Evolutionary conservation across 192 early-diverging fungal genomes (phyloP).

Genomic region (Spizellomyces punctatus): DNA sequence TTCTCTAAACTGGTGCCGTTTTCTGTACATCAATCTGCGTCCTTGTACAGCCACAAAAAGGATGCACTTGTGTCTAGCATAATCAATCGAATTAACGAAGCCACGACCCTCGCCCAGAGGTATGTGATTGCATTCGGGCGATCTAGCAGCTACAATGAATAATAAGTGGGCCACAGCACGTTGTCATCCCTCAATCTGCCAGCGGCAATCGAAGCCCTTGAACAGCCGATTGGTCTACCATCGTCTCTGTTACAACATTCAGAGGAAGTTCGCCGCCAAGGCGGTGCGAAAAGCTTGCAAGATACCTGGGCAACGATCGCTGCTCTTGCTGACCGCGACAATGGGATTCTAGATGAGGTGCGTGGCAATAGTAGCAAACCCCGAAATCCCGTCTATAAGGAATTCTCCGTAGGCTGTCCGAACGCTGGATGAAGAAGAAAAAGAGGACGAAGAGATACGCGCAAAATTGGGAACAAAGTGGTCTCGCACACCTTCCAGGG

Average conservation of each 20-base stretch:
- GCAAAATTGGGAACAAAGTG: conserved; percentile 59
- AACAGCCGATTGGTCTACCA: conserved; percentile 78
- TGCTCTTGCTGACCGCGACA: conserved; percentile 52
- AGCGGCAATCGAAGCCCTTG: conserved; percentile 68
- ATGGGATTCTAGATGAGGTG: conserved; percentile 67
- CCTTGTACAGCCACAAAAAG: conserved; percentile 82
- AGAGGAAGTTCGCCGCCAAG: conserved; percentile 72
- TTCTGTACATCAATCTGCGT: conserved; percentile 87
- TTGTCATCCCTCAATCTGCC: conserved; percentile 73
- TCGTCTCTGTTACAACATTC: conserved; percentile 68
- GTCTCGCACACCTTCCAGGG: conserved; percentile 55
- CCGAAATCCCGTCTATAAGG: neutral
- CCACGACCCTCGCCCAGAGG: conserved; percentile 51
- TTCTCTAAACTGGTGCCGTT: conserved; percentile 87
- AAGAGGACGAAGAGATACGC: conserved; percentile 68
- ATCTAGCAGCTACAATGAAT: too few species aligned
- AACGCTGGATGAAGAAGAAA: conserved; percentile 68
- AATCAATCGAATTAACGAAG: conserved; percentile 64
- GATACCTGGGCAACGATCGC: conserved; percentile 67
- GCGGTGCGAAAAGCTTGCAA: conserved; percentile 67
- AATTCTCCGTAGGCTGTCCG: conserved; percentile 52
- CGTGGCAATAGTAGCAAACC: conserved; percentile 9
- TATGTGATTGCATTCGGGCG: too few species aligned
- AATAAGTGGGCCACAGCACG: conserved; percentile 38
- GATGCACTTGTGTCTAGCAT: conserved; percentile 75